phyloP scores from a whole-genome alignment of 192 early-diverging fungal species.

The Gryganskiella cystojenkinii region DNA sequence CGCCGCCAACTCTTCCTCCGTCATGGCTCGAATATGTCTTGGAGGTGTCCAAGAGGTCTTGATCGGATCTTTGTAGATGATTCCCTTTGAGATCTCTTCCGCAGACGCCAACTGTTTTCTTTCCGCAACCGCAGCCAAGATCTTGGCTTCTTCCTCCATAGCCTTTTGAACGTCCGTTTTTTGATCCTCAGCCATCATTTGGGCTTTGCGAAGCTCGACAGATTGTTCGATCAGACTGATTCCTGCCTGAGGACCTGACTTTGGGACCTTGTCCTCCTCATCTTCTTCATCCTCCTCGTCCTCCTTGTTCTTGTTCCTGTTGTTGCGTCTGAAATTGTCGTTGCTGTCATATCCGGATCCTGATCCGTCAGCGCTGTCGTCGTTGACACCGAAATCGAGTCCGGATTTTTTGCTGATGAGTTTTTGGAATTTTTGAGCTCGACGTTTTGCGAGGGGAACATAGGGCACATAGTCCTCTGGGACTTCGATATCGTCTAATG shows the following conservation, averaged over 20 bases:
- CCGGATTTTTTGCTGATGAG: constrained; percentile 44
- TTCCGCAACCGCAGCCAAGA: constrained; percentile 84
- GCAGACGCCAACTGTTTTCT: constrained; percentile 85
- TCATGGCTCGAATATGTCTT: constrained; percentile 69
- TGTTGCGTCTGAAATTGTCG: constrained; percentile 44
- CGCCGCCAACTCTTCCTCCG: constrained; percentile 59
- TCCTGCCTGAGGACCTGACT: constrained; percentile 68
- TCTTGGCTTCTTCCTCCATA: constrained; percentile 83
- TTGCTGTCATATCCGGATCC: constrained; percentile 6
- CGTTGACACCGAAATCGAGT: constrained; percentile 25
- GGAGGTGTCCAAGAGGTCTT: constrained; percentile 88
- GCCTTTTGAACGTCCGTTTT: constrained; percentile 86
- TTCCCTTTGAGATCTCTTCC: constrained; percentile 87
- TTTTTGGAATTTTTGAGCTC: constrained; percentile 64
- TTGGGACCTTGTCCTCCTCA: constrained; percentile 36
- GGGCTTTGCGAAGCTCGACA: constrained; percentile 72
- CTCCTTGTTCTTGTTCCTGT: constrained; percentile 39
- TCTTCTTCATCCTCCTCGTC: constrained; percentile 61
- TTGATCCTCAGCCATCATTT: constrained; percentile 42
- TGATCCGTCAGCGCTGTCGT: constrained; percentile 9
- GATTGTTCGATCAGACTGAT: constrained; percentile 89
- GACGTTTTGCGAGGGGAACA: constrained; percentile 75
- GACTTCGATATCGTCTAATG: constrained; percentile 22
- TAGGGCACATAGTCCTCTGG: constrained; percentile 80
- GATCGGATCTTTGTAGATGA: constrained; percentile 89